Base-by-base conservation (phyloP, 192 early-diverging fungal species). In the Umbelopsis sp. region DNA sequence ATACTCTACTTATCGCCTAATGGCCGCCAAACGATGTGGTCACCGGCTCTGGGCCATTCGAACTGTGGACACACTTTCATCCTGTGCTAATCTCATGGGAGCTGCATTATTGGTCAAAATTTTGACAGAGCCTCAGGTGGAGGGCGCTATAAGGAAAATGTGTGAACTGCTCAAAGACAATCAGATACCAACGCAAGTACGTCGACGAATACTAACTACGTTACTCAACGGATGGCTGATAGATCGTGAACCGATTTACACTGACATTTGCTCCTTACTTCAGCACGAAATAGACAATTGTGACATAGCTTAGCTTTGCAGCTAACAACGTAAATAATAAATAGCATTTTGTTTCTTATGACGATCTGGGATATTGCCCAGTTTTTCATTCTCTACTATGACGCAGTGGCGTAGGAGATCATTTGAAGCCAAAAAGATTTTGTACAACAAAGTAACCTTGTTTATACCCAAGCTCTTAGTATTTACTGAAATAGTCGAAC, bases 1-100 rank as follows among this genome's bases (percentile, higher is more conserved):
- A 65, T 80, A 80, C 16, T 74, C 78, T 34, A 74, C 74, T 4
- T 80, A 80, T 45, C 74, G 75, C 25, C 47, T 80, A 38, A 44
- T 80, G 31, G 72, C 72, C 1, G 24, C 43, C 17, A 43, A 53
- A 29, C 49, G 47, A 38, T 34, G 47, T 21, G 31, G 45, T 54
- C 31, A 54, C 50, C 49, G 25, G 53, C 29, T 70, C 21, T 52
- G 69, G 69, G 44, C 32, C 11, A 41, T 49, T n/a, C 36, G 65
- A 25, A 77, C 71, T 14, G 34, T 77, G 10, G 68, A 77, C 45
- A 73, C 68, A 1, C 51, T 77, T 14, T 69, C 76, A n/a, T 72
- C 76, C n/a, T 77, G 71, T 36, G 73, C 73, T 67, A 72, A 77
- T 65, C 52, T 77, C 25, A 70, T 77, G 41, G 76, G 76, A 32